phyloP scores from a whole-genome alignment of 768 basidiomycete genomes.

The Russula sp. region DNA sequence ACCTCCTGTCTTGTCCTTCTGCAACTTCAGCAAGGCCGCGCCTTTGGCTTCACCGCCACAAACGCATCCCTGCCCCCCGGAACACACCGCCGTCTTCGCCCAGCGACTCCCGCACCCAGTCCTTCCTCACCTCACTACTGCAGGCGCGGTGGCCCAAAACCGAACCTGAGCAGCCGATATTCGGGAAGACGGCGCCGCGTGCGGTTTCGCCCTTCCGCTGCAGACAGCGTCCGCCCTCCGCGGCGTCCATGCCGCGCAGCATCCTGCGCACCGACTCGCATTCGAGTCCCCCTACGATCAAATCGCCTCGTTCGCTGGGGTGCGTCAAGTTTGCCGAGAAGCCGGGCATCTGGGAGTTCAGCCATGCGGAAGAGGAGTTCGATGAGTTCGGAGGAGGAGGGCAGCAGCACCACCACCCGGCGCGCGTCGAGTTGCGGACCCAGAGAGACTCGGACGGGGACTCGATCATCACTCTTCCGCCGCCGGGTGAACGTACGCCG shows the following conservation, averaged over 20 bases:
- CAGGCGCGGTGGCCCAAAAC: conserved; percentile 24
- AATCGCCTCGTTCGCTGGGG: conserved; percentile 17
- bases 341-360: conserved; percentile 20
- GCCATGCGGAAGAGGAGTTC: conserved; percentile 5
- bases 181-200: conserved; percentile 24
- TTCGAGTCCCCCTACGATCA: conserved; percentile 11
- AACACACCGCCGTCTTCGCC: conserved; percentile 17
- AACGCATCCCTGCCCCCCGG: conserved; percentile 30
- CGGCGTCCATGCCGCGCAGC: conserved; percentile 23
- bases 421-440: conserved; percentile 9
- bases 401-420: not conserved
- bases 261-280: conserved; percentile 23
- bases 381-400: not conserved
- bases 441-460: conserved; percentile 17
- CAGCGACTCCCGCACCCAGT: conserved; percentile 16
- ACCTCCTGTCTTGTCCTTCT: conserved; percentile 25
- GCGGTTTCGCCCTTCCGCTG: conserved; percentile 22
- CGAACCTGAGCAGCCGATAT: conserved; percentile 23
- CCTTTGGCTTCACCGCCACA: conserved; percentile 47
- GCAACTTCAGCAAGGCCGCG: conserved; percentile 31
- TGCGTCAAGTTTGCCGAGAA: conserved; percentile 24
- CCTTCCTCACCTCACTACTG: conserved; percentile 23
- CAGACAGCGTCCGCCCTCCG: conserved; percentile 20
- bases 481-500: conserved; percentile 23
- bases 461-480: conserved; percentile 26